Conservation (phyloP, 352 stramenopile genomes). For the Phytophthora multivora region DNA sequence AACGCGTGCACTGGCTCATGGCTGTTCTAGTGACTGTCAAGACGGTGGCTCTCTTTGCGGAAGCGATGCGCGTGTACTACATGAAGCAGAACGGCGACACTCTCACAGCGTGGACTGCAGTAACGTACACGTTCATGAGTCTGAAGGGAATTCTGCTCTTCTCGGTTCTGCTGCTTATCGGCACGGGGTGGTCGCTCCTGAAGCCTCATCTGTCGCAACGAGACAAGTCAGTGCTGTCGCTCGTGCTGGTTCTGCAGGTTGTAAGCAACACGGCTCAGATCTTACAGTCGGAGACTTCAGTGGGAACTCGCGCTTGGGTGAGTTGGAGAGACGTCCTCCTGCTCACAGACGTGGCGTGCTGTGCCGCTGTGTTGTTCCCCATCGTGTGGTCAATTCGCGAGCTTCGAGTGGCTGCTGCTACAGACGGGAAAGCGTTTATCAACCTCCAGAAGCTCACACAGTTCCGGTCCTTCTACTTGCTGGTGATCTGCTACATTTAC, state of each 20-base stretch:
- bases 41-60: conserved; percentile 92
- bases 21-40: conserved; percentile 93
- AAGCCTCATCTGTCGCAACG: conserved; percentile 94
- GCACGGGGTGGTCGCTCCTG: conserved; percentile 96
- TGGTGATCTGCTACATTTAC: conserved; percentile 98
- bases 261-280: conserved; percentile 96
- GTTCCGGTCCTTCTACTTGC: conserved; percentile 97
- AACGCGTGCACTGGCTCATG: conserved; percentile 96
- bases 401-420: conserved; percentile 78
- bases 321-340: conserved; percentile 92
- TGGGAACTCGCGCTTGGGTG: conserved; percentile 74
- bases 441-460: conserved; percentile 94
- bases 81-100: conserved; percentile 95
- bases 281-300: conserved; percentile 78
- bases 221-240: conserved; percentile 95
- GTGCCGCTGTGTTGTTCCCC: conserved; percentile 94
- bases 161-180: conserved; percentile 97
- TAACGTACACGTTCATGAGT: conserved; percentile 96
- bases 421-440: conserved; percentile 87
- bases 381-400: conserved; percentile 96
- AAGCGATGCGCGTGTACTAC: conserved; percentile 95
- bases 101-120: conserved; percentile 89
- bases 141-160: conserved; percentile 97
- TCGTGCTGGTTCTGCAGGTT: conserved; percentile 92
- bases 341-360: conserved; percentile 97